These are phyloP conservation scores for Alternaria novae-zelandiae DNA, from an alignment of 2,329 filamentous ascomycete species.

Conservation along the genomic window DNA sequence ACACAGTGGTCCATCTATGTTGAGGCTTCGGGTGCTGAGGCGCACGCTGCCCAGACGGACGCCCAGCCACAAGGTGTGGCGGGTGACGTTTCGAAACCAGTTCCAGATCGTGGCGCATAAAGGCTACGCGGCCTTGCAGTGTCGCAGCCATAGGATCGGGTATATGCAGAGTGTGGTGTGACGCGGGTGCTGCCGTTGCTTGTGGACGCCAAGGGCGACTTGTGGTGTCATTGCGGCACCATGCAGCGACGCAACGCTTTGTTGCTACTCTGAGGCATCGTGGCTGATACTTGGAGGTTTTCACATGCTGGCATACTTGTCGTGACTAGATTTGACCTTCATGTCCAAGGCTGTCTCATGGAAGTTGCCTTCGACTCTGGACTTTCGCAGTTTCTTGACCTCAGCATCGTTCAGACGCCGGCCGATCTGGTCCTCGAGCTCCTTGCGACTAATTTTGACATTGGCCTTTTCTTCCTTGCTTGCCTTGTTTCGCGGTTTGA, in stretches of 20 bases:
- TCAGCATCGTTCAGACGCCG: constrained; percentile 82
- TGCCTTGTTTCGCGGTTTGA: constrained; percentile 83
- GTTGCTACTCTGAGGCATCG: neutral
- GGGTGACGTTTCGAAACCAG: constrained; percentile 7
- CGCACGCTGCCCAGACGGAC: constrained; percentile 8
- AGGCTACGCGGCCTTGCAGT: constrained; percentile 1
- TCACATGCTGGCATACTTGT: constrained; percentile 45
- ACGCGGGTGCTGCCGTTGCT: constrained; percentile 8
- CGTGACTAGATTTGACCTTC: constrained; percentile 84
- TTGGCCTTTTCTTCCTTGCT: constrained; percentile 82
- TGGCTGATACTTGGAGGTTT: neutral
- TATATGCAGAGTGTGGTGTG: constrained; percentile 9
- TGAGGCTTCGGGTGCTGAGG: neutral
- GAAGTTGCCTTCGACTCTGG: constrained; percentile 85
- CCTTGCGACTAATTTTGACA: constrained; percentile 84
- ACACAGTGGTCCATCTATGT: neutral
- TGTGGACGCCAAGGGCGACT: constrained; percentile 8
- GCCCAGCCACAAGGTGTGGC: constrained; percentile 9
- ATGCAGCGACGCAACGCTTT: neutral
- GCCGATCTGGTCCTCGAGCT: constrained; percentile 82
- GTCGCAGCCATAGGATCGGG: constrained; percentile 1
- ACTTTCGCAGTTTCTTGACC: constrained; percentile 80
- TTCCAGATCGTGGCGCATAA: constrained; percentile 17
- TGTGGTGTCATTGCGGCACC: neutral
- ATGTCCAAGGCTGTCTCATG: constrained; percentile 85